Percentiles rank a stretch among this genome's conserved stretches.
These are phyloP conservation scores for Aspergillus sp. DNA, from an alignment of 2,329 filamentous ascomycete genomes.

Conservation along the genomic window DNA sequence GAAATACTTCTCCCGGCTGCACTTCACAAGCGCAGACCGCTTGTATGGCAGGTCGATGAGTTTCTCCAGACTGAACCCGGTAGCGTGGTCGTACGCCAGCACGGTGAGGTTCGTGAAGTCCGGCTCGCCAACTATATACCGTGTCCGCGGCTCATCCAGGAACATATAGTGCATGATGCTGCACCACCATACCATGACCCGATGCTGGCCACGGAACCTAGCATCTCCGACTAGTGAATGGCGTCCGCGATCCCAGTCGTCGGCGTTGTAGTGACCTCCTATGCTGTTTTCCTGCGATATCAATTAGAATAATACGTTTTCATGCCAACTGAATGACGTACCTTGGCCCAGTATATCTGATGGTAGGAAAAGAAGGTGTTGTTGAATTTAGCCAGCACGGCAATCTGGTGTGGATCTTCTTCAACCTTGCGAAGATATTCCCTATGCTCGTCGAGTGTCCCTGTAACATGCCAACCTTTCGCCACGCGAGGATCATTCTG, in stretches of 20 bases:
- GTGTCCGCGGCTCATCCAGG: slow-evolving; percentile 57
- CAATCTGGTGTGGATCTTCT: slow-evolving; percentile 69
- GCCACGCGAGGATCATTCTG: slow-evolving; percentile 80
- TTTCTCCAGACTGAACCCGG: slow-evolving; percentile 71
- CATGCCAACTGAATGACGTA: slow-evolving; percentile 26
- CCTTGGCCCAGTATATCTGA: slow-evolving; percentile 75
- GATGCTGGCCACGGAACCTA: slow-evolving; percentile 54
- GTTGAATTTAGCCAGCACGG: slow-evolving; percentile 69
- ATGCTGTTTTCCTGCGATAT: slow-evolving; percentile 50
- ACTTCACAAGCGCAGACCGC: slow-evolving; percentile 65
- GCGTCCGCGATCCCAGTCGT: slow-evolving; percentile 9
- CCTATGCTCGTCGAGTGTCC: slow-evolving; percentile 70
- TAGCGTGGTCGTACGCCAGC: slow-evolving; percentile 70
- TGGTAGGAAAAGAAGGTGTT: slow-evolving; percentile 73
- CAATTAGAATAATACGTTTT: background rate
- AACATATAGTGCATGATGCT: slow-evolving; percentile 60
- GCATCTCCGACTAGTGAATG: slow-evolving; percentile 48
- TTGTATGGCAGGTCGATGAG: slow-evolving; percentile 71
- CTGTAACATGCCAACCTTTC: slow-evolving; percentile 75
- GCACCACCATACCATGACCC: slow-evolving; percentile 59
- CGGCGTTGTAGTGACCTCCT: slow-evolving; percentile 5
- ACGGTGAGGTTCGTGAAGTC: slow-evolving; percentile 69
- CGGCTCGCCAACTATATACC: slow-evolving; percentile 61
- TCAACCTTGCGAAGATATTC: slow-evolving; percentile 68
- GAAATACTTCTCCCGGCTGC: slow-evolving; percentile 66